Base-by-base conservation (phyloP, 1,139 yeast genomes). In the Diutina scorzettiae region DNA sequence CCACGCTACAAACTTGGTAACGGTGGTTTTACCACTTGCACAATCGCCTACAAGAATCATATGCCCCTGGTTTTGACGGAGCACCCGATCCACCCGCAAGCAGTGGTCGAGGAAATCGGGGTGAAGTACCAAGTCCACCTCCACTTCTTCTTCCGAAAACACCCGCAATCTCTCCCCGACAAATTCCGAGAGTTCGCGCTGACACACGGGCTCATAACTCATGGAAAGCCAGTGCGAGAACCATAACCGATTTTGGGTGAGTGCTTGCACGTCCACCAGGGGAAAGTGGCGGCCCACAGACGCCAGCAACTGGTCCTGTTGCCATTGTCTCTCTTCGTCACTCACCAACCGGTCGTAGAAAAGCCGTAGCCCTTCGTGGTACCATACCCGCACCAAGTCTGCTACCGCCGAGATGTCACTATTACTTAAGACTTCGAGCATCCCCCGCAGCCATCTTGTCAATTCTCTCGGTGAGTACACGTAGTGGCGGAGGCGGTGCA, bases 11-110 rank as follows among this genome's bases (percentile, higher is more conserved):
- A 91, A 89, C 47, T 78, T 73, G 0, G 85, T 69, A 39, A 87
- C 54, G 0, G 93, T 81, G 0, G 85, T 71, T 57, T 84, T 85
- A 1, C 97, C 97, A 51, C 89, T 76, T 1, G 94, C 76, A 46
- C 86, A 73, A 2, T 85, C 76, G 0, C 97, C 98, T n/a, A 85
- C 83, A 41, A 91, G 57, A 49, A 91, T 84, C 67, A 84, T 62
- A 59, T 91, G 97, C 0, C 97, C 97, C 51, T 87, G 96, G 0
- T 82, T 79, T 53, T 87, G 95, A 46, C 80, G 70, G 44, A 91
- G 58, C 0, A 86, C 94, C 45, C 97, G 64, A 53, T 89, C 96
- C 43, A 89, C 78, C 44, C 95, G 62, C 31, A 89, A 61, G 20
- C 81, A 70, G 55, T 87, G 89, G 46, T 81, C 91, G 12, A 89